Evolutionary conservation across 2,329 filamentous ascomycete species (phyloP).

Genomic region (Sarocladium kiliense): DNA sequence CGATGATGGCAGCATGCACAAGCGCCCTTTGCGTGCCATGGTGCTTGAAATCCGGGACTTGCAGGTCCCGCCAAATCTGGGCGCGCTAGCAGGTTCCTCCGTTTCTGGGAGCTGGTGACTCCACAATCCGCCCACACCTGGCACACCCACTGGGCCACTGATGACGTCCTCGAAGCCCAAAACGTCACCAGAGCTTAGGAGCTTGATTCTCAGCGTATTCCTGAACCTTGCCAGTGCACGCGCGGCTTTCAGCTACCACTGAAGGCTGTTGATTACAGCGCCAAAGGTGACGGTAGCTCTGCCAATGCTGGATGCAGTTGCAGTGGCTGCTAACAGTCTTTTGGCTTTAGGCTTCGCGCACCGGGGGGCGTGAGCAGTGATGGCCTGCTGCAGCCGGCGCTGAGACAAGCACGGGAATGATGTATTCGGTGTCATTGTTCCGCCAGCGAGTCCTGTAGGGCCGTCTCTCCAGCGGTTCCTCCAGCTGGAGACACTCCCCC

Average conservation of each 20-base stretch:
- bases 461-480: neutral
- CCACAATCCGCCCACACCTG: neutral
- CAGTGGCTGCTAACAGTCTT: neutral
- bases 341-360: neutral
- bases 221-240: neutral
- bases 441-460: neutral
- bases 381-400: neutral
- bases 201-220: neutral
- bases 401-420: slow-evolving; percentile 2
- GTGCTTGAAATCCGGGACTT: slow-evolving; percentile 1
- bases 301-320: too few species aligned
- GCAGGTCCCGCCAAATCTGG: neutral
- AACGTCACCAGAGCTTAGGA: slow-evolving; percentile 6
- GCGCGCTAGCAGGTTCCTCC: neutral
- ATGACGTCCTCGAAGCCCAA: slow-evolving; percentile 7
- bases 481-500: neutral
- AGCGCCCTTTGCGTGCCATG: neutral
- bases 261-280: too few species aligned
- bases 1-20: neutral
- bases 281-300: too few species aligned
- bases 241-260: neutral
- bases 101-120: neutral
- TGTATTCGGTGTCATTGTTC: slow-evolving; percentile 6
- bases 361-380: slow-evolving; percentile 1
- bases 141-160: neutral